Conservation (phyloP, 352 stramenopile genomes). For the Globisporangium emineosum region DNA sequence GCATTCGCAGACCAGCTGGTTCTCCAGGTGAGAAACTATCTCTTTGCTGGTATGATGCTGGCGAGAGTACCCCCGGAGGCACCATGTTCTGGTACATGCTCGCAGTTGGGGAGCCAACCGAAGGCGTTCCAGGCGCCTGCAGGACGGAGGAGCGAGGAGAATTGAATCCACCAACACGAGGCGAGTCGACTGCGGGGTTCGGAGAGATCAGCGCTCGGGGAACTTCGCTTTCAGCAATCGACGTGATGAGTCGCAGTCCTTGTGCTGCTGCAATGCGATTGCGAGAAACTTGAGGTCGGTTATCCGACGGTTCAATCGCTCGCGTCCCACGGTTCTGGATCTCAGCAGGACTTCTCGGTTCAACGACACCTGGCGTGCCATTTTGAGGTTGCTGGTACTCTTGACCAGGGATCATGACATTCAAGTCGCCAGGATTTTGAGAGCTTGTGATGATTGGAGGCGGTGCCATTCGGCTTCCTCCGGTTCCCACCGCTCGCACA, state of each 20-base stretch:
- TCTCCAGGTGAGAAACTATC: slow-evolving; percentile 51
- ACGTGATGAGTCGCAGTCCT: slow-evolving; percentile 80
- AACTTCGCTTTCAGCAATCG: slow-evolving; percentile 76
- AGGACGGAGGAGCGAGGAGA: slow-evolving; percentile 73
- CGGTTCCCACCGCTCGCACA: slow-evolving; percentile 27
- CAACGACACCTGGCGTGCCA: slow-evolving; percentile 24
- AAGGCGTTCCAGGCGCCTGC: slow-evolving; percentile 68
- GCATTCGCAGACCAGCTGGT: slow-evolving; percentile 17
- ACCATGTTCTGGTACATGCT: slow-evolving; percentile 53
- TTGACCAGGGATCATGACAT: slow-evolving; percentile 50
- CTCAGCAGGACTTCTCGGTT: slow-evolving; percentile 74
- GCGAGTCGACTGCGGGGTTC: slow-evolving; percentile 84
- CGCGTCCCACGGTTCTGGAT: slow-evolving; percentile 73
- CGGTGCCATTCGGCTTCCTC: slow-evolving; percentile 23
- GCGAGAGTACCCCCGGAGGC: slow-evolving; percentile 50
- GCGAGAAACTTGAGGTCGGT: slow-evolving; percentile 22
- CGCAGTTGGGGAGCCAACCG: slow-evolving; percentile 41
- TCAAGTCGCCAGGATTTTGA: slow-evolving; percentile 40
- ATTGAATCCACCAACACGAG: slow-evolving; percentile 68
- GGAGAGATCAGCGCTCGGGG: slow-evolving; percentile 78
- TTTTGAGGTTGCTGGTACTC: slow-evolving; percentile 69
- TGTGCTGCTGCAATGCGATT: slow-evolving; percentile 47
- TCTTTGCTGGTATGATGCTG: slow-evolving; percentile 80
- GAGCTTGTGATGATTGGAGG: slow-evolving; percentile 50
- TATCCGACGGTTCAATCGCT: slow-evolving; percentile 25